Percentiles rank a stretch among this genome's conserved stretches.
Conservation (phyloP, 305 asterid genomes). For the Ajuga reptans region DNA sequence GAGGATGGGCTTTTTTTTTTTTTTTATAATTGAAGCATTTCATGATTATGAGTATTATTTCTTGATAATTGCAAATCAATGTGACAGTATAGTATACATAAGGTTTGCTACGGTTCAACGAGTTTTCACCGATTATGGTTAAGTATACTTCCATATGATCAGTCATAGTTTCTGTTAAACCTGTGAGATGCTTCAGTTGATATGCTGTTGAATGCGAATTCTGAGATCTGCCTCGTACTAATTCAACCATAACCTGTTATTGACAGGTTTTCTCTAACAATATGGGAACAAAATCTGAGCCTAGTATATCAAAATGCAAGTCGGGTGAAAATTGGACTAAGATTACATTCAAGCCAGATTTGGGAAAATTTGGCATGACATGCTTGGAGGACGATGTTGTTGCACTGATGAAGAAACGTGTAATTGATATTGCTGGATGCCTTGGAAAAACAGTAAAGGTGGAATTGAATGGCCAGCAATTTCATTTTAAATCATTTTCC, state of each 20-base stretch:
- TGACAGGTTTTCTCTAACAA: constrained; percentile 72
- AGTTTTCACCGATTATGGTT: too few species aligned
- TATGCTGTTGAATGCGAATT: neutral
- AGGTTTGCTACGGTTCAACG: too few species aligned
- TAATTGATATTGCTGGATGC: constrained; percentile 81
- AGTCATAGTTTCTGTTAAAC: too few species aligned
- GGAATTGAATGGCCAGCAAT: constrained; percentile 60
- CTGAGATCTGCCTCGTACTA: neutral
- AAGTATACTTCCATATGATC: too few species aligned
- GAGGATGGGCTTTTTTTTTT: too few species aligned
- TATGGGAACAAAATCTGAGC: constrained; percentile 80
- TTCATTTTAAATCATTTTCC: constrained; percentile 69
- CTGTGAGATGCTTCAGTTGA: too few species aligned
- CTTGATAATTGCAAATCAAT: neutral
- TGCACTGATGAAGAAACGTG: constrained; percentile 89
- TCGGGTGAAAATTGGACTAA: constrained; percentile 82
- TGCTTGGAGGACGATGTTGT: constrained; percentile 83
- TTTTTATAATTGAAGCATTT: too few species aligned
- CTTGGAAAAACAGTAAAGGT: constrained; percentile 87
- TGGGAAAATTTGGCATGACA: constrained; percentile 76
- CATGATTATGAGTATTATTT: neutral
- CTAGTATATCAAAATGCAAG: constrained; percentile 61
- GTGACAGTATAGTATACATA: too few species aligned
- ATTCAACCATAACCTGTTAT: neutral
- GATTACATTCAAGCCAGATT: constrained; percentile 86